phyloP scores from a whole-genome alignment of 495 filamentous ascomycete species.

The Xanthoparmelia taractica region DNA sequence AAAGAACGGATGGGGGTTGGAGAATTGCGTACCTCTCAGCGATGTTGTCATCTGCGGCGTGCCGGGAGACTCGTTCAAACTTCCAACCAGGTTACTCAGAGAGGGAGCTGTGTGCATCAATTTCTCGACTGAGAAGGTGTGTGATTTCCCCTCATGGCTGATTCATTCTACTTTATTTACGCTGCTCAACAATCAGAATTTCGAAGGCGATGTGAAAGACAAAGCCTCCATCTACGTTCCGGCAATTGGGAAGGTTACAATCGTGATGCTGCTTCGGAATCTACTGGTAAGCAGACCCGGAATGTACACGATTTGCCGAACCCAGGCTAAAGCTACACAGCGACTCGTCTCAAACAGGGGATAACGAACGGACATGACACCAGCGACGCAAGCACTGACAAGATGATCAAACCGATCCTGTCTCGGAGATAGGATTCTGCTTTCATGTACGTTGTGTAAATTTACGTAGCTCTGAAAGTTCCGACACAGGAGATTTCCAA shows the following conservation, averaged over 20 bases:
- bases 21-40: conserved; percentile 74
- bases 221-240: conserved; percentile 96
- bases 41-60: conserved; percentile 94
- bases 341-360: conserved; percentile 45
- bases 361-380: not conserved
- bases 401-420: not conserved
- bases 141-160: conserved; percentile 2
- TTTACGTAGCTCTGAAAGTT: not conserved
- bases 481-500: no score
- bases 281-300: conserved; percentile 55
- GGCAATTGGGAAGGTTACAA: conserved; percentile 94
- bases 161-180: not conserved
- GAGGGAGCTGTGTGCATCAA: conserved; percentile 95
- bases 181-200: conserved; percentile 53
- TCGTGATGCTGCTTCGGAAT: conserved; percentile 83
- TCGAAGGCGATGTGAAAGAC: conserved; percentile 77
- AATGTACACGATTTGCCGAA: no score
- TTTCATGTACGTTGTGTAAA: not conserved
- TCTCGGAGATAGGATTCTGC: not conserved
- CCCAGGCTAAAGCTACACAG: conserved; percentile 27
- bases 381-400: not conserved
- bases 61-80: conserved; percentile 78
- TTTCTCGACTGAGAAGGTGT: conserved; percentile 83
- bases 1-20: conserved; percentile 61
- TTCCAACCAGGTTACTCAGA: conserved; percentile 69